A percentile compares a stretch with the other conserved stretches of the same genome.
Conservation (phyloP, 441 rosid genomes). For the Dalechampia spathulata region DNA sequence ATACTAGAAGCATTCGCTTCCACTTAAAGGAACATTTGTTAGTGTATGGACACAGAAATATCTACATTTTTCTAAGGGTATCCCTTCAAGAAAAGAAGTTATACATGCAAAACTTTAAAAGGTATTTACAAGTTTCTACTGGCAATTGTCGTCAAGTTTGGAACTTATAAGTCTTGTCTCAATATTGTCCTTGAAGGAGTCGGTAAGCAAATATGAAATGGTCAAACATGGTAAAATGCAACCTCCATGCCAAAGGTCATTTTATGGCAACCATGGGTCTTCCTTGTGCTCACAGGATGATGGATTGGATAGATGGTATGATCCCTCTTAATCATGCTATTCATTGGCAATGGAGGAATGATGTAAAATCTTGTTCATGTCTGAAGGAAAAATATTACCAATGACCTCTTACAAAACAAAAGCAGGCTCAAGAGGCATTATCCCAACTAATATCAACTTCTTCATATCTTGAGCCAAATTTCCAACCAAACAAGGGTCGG, state of each 20-base stretch:
- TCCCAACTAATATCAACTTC: not conserved
- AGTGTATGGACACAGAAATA: not conserved
- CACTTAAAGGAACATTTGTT: not conserved
- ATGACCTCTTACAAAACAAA: not conserved
- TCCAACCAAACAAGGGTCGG: not conserved
- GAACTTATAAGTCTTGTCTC: constrained; percentile 2
- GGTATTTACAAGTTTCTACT: constrained; percentile 5
- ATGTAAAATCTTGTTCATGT: too few relatives aligned
- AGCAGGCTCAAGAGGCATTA: not conserved
- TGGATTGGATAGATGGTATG: not conserved
- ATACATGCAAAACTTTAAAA: constrained; percentile 3
- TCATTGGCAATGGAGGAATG: not conserved
- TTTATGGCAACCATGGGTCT: constrained; percentile 7
- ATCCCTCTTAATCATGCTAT: not conserved
- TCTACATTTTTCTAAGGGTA: constrained; percentile 6
- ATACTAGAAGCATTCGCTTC: not conserved
- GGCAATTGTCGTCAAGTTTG: not conserved
- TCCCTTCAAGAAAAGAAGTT: constrained; percentile 1
- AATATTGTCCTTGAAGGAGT: not conserved
- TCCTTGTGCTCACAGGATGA: not conserved
- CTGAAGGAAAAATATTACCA: not conserved
- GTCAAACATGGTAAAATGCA: not conserved
- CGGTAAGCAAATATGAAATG: not conserved
- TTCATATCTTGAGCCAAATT: not conserved
- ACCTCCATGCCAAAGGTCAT: not conserved